Evolutionary conservation across 2,329 filamentous ascomycete species (phyloP), one percentile per base, ranked within the genome.

Genomic region (Didymella sp.): DNA sequence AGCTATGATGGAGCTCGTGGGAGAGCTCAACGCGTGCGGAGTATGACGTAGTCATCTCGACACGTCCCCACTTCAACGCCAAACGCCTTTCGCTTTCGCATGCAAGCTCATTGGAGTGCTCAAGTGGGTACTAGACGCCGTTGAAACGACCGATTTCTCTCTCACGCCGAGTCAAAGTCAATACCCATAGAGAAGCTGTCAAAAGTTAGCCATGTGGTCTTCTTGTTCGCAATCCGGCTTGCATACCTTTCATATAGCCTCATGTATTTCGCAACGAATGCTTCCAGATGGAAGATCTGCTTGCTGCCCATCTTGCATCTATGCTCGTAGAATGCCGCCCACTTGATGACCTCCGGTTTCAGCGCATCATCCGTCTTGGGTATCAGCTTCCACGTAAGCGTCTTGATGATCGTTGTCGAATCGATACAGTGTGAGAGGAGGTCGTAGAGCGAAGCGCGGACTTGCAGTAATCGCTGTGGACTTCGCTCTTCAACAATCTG

Each of bases 181-280:
- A 82, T 93, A 62, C 88, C 91, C 90, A 96, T 94, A 55, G 89
- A 77, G 72, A 78, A 77, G 66, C 78, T 83, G 56, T 33, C 31
- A 15, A 24, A 19, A 19, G n/a, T 62, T 46, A 62, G 56, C 31
- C 5, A 40, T 21, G 17, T 45, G 15, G 30, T 47, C 40, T 53
- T 19, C 2, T 15, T 44, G 1, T 21, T n/a, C 28, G 0, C 27
- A 28, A 12, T 22, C 1, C 1, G 11, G 33, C 21, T 3, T 33
- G 73, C 80, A 62, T 87, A 96, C 87, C 92, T 94, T 81, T 99
- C 95, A 62, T 94, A 85, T 66, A 98, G 87, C 67, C 94, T 87
- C 94, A 99, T 98, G 75, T 98, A 96, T 80, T 97, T 98, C 56
- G 94, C 94, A 56, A 99, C 95, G 77, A 99, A 99, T 3, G 95